Base-by-base conservation (phyloP, 176 grass and related monocot species). In the Oryza glaberrima region DNA sequence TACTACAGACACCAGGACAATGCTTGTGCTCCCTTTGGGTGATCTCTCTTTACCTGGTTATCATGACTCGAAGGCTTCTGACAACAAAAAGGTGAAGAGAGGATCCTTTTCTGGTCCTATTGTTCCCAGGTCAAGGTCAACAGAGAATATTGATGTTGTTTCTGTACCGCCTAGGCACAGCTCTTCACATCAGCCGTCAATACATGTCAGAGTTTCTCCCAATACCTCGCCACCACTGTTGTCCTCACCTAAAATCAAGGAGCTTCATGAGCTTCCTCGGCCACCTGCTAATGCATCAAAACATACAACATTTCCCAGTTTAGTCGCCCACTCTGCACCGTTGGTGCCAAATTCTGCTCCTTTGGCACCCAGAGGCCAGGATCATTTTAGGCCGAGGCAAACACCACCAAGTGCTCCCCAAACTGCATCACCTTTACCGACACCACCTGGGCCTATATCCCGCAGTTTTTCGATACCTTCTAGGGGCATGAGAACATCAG, bases 391-490 rank as follows among this genome's bases (percentile, higher is more conserved):
- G 91, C 36, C 56, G 52, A 87, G 81, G 81, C 88, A 90, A 61
- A 76, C 69, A 64, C 72, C 65, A n/a, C 74, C 67, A n/a, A 87
- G 65, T 80, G 79, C 88, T 72, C 84, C 82, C 13, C 88, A 85
- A 41, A 99, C 90, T 20, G 90, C 96, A 19, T 99, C 96, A 48
- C 96, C 96, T 70, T 85, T 99, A 78, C 96, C 93, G 54, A 88
- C 83, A 10, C 96, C 93, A 0, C 88, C 96, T 40, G 90, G 90
- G 48, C 56, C 85, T 81, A 98, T 98, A 76, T 75, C 89, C 49
- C 96, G 96, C 1, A 99, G 96, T 85, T 99, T 94, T 64, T 99
- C 96, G 40, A 99, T 99, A 90, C 96, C 96, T 30, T 95, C 95
- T 74, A 91, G 91, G 75, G 78, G 88, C 76, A 78, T 30, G 28